Evolutionary conservation across 495 filamentous ascomycete genomes (phyloP), one percentile per base, ranked within the genome.

Genomic region (Niebla homalea): DNA sequence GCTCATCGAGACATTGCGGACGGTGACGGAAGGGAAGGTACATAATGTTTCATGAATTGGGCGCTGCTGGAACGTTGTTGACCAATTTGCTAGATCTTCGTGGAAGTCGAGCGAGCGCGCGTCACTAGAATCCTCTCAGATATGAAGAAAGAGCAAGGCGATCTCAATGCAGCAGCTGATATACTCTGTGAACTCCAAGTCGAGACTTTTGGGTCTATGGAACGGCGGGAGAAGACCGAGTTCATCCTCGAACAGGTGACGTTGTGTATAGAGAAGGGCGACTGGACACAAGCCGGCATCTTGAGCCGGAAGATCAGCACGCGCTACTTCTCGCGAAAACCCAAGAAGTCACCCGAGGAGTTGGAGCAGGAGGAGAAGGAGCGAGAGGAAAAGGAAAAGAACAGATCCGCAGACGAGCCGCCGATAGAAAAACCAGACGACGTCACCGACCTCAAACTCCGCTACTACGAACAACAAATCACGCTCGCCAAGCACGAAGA

Each of bases 161-260:
- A 98, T 60, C 75, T 94, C 52, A 85, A 83, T 60, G 82, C 85
- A 14, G 93, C 92, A 5, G 83, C 85, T 52, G 89, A 94, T 56
- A 92, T 87, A 48, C 76, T 98, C 20, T 98, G 92, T 67, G 92
- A 98, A 70, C 75, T 98, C 49, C 92, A 98, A 65, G 92, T 98
- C 16, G 92, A 98, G 73, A 98, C 92, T 1, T 98, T 98, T 60
- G 92, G 92, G 18, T 97, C 92, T 36, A 98, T 98, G 92, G 83
- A 85, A 40, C 75, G 90, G 57, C 80, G 93, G 53, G 92, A 98
- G 65, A 98, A 98, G 83, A 90, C 86, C 12, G 92, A 96, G 58
- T 97, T 98, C 63, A 97, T 98, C 57, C 74, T 98, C 43, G 87
- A 90, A 61, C 92, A 98, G 67, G 90, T 98, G 43, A 78, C 81